Percentiles rank a stretch among this genome's conserved stretches.
Evolutionary conservation across 2,329 filamentous ascomycete species (phyloP).

Genomic region (Blastomyces percursus): DNA sequence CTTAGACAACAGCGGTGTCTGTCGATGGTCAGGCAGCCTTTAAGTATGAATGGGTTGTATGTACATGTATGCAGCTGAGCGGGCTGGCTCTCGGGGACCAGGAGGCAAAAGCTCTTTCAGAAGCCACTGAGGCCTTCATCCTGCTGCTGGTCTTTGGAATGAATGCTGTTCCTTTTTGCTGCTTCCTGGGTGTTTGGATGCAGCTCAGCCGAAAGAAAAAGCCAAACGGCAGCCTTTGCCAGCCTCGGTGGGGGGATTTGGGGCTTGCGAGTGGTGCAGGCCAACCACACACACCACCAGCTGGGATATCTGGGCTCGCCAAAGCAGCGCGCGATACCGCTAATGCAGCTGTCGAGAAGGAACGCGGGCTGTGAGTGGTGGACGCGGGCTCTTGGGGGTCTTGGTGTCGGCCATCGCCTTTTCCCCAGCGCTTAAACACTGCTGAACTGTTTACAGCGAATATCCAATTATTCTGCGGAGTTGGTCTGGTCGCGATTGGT

Average conservation of each 20-base stretch:
- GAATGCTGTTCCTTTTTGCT: too few relatives aligned
- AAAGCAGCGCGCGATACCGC: not conserved
- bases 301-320: not conserved
- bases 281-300: too few relatives aligned
- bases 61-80: not conserved
- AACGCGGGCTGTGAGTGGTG: slow-evolving; percentile 1
- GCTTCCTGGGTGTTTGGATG: too few relatives aligned
- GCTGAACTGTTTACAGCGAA: not conserved
- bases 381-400: not conserved
- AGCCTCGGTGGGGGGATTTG: too few relatives aligned
- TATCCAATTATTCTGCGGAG: not conserved
- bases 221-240: not conserved
- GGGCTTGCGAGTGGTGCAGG: not conserved
- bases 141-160: not conserved
- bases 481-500: not conserved
- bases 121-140: not conserved
- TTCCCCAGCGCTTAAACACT: slow-evolving; percentile 2
- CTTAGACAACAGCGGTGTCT: not conserved
- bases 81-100: not conserved
- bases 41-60: not conserved
- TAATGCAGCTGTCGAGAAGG: slow-evolving; percentile 5
- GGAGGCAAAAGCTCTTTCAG: not conserved
- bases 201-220: too few relatives aligned
- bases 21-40: not conserved
- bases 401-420: slow-evolving; percentile 2